phyloP scores from a whole-genome alignment of 176 grass and related monocot genomes.

The Carex littledalei region DNA sequence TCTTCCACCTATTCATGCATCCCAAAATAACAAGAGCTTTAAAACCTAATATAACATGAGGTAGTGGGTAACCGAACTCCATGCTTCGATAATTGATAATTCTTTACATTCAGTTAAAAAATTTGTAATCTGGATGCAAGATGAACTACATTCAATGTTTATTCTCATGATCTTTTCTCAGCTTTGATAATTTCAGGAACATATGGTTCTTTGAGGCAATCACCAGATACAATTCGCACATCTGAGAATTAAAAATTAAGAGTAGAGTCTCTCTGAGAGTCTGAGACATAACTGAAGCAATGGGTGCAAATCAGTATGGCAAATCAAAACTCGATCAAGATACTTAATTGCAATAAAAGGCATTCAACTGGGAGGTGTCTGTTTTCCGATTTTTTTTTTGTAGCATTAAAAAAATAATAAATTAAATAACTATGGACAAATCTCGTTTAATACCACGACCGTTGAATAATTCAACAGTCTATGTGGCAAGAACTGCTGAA shows the following conservation, averaged over 20 bases:
- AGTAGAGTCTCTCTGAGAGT: background rate
- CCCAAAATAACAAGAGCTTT: background rate
- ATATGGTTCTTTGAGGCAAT: too few relatives aligned
- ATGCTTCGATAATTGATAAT: background rate
- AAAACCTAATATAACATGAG: background rate
- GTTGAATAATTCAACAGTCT: too few relatives aligned
- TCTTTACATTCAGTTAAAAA: background rate
- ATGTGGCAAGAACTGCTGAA: too few relatives aligned
- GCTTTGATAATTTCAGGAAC: background rate
- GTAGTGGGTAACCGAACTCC: background rate
- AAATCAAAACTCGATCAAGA: background rate
- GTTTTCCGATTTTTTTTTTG: too few relatives aligned
- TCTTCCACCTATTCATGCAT: conserved; percentile 41
- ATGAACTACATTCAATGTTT: background rate
- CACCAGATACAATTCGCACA: too few relatives aligned
- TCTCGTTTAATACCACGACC: too few relatives aligned
- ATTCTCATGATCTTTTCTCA: background rate
- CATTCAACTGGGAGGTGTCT: background rate
- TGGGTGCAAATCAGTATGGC: background rate
- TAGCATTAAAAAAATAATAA: too few relatives aligned
- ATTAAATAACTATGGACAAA: too few relatives aligned
- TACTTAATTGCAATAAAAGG: background rate
- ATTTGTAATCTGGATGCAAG: background rate
- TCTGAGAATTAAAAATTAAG: too few relatives aligned
- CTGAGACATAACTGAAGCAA: background rate